These are phyloP conservation scores for Colletotrichum scovillei DNA, from an alignment of 2,329 filamentous ascomycete species.

Conservation along the genomic window DNA sequence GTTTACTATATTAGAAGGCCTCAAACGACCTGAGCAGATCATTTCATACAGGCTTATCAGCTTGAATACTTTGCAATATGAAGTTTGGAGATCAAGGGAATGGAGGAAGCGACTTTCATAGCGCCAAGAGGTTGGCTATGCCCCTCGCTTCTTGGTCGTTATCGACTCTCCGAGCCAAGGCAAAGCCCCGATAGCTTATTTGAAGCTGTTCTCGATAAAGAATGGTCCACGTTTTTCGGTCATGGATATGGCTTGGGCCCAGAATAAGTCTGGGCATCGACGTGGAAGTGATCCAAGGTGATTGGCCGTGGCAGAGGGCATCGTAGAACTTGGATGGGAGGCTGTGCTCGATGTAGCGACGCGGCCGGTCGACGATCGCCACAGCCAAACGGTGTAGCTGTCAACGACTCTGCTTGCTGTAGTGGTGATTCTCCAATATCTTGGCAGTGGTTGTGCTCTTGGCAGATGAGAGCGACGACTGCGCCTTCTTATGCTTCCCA, in stretches of 20 bases:
- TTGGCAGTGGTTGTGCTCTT: slow-evolving; percentile 21
- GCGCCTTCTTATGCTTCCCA: slow-evolving; percentile 23
- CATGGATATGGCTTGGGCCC: not conserved
- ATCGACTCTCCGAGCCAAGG: not conserved
- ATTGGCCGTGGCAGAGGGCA: not conserved
- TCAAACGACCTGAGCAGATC: no score
- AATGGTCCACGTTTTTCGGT: not conserved
- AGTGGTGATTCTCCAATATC: not conserved
- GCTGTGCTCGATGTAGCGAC: not conserved
- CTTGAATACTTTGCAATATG: no score
- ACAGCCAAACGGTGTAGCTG: not conserved
- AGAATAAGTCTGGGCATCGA: not conserved
- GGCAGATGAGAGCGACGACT: slow-evolving; percentile 2
- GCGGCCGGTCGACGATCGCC: not conserved
- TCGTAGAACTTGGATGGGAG: not conserved
- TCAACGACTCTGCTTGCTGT: not conserved
- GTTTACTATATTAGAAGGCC: no score
- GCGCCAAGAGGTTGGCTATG: not conserved
- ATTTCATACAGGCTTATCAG: not conserved
- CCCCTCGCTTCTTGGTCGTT: not conserved
- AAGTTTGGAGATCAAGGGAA: not conserved
- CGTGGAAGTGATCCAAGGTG: not conserved
- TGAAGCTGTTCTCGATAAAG: not conserved
- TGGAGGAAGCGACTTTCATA: not conserved
- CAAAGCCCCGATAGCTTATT: not conserved